Conservation (phyloP, 495 filamentous ascomycete genomes). For the Annulohypoxylon bovei region DNA sequence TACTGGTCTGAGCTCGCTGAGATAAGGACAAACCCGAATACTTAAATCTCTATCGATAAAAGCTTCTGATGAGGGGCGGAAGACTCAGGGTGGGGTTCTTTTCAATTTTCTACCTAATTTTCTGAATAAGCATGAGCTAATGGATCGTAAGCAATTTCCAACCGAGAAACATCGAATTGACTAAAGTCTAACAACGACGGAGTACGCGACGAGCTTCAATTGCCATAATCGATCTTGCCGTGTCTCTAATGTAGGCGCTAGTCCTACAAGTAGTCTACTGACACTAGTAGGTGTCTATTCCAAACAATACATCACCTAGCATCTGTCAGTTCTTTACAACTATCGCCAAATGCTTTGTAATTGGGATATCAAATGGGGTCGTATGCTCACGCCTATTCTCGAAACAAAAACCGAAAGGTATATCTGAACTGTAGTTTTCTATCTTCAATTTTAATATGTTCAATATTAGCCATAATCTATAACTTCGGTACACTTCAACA, state of each 20-base stretch:
- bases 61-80: neutral
- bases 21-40: too few relatives aligned
- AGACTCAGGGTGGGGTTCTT: neutral
- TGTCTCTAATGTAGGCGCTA: constrained; percentile 1
- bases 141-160: constrained; percentile 24
- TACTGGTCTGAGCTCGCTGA: too few relatives aligned
- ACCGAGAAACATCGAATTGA: neutral
- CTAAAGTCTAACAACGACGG: neutral
- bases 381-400: constrained; percentile 2
- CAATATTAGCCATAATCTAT: neutral
- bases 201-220: neutral
- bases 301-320: too few relatives aligned
- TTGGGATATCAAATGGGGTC: neutral
- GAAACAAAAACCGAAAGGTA: neutral
- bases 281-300: too few relatives aligned
- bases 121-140: constrained; percentile 31
- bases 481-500: neutral
- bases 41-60: neutral
- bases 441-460: neutral
- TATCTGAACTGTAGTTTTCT: neutral
- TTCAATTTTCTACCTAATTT: neutral
- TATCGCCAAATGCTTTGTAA: constrained; percentile 30
- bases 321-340: constrained; percentile 28
- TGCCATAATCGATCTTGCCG: neutral
- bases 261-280: neutral